Conservation (phyloP, 148 eudicot genomes). For the Diospyros lotus region DNA sequence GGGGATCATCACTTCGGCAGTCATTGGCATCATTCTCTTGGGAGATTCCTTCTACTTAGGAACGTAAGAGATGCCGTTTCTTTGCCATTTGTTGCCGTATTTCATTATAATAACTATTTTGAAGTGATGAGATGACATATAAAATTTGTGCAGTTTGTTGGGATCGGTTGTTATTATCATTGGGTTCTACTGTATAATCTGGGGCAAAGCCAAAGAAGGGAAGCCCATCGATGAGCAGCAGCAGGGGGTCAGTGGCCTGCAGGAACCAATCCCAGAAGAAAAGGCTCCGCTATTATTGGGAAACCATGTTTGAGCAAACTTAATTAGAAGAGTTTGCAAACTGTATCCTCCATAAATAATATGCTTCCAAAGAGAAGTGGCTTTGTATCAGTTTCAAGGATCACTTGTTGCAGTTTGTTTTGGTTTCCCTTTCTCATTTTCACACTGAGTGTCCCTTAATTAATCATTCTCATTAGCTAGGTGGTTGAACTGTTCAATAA, state of each 20-base stretch:
- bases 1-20: background rate
- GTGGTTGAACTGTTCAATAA: too few relatives aligned
- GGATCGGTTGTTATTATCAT: constrained; percentile 35
- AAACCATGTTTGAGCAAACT: too few relatives aligned
- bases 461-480: too few relatives aligned
- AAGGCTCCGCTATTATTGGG: background rate
- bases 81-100: background rate
- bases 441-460: too few relatives aligned
- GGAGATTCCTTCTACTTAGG: background rate
- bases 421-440: too few relatives aligned
- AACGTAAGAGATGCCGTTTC: background rate
- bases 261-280: background rate
- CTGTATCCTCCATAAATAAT: too few relatives aligned
- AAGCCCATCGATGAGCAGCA: constrained; percentile 6
- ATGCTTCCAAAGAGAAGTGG: too few relatives aligned
- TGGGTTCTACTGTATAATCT: constrained; percentile 48
- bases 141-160: constrained; percentile 32
- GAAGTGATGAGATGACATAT: background rate
- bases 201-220: constrained; percentile 52
- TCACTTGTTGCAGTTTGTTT: too few relatives aligned
- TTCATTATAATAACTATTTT: background rate
- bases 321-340: too few relatives aligned
- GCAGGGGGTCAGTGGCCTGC: constrained; percentile 21
- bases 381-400: too few relatives aligned
- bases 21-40: background rate